phyloP scores from a whole-genome alignment of 306 rosid genomes.

The Quercus variabilis region DNA sequence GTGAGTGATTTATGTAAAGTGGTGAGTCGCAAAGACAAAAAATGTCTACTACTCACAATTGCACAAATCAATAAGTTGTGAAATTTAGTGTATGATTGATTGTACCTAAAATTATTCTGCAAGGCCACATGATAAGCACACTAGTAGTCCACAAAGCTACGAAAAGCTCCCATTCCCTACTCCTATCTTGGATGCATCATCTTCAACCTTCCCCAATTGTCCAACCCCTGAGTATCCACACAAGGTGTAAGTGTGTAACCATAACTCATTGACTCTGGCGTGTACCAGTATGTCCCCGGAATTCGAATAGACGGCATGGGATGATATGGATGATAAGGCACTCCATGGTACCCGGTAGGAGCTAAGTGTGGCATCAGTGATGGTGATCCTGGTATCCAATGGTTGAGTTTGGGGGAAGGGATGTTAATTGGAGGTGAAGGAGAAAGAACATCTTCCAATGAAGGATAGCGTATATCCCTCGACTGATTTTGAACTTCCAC shows the following conservation, averaged over 20 bases:
- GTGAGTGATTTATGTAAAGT: too few species aligned
- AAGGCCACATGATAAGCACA: not conserved
- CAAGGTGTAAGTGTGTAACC: not conserved
- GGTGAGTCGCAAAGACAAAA: too few species aligned
- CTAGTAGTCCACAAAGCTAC: not conserved
- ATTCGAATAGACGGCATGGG: not conserved
- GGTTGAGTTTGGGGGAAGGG: not conserved
- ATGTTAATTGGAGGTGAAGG: not conserved
- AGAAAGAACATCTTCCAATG: not conserved
- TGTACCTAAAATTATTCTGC: too few species aligned
- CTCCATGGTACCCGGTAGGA: not conserved
- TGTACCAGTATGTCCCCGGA: constrained; percentile 1
- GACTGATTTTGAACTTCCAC: not conserved
- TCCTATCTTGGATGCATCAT: not conserved
- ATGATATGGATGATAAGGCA: not conserved
- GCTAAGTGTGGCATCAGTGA: not conserved
- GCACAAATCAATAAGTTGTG: too few species aligned
- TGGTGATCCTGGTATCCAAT: not conserved
- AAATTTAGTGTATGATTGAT: too few species aligned
- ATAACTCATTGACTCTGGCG: not conserved
- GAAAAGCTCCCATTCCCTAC: not conserved
- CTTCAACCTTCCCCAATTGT: not conserved
- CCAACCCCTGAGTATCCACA: not conserved
- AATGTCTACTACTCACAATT: too few species aligned
- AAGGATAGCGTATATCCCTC: not conserved